Conservation (phyloP, 352 stramenopile genomes). For the Saprolegnia parasitica region DNA sequence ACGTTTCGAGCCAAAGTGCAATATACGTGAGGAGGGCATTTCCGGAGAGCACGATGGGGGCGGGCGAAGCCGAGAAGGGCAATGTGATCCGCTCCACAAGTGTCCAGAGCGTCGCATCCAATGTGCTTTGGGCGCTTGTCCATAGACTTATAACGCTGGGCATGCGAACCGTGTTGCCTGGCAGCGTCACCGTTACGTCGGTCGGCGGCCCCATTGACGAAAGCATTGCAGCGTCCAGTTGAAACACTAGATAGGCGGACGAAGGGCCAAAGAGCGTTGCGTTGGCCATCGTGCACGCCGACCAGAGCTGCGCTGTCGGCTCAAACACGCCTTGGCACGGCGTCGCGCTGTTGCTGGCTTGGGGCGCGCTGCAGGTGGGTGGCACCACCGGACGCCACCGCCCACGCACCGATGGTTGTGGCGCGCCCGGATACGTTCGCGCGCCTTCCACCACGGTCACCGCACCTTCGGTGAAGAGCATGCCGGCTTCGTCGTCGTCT, state of each 20-base stretch:
- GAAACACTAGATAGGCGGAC: conserved; percentile 5
- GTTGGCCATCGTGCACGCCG: not conserved
- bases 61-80: not conserved
- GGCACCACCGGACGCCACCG: not conserved
- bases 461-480: conserved; percentile 45
- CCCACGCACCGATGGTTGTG: conserved; percentile 24
- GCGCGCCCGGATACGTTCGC: conserved; percentile 39
- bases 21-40: not conserved
- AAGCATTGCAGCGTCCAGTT: not conserved
- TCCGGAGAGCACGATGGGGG: not conserved
- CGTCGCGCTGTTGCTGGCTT: not conserved
- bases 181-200: not conserved
- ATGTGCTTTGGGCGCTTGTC: conserved; percentile 2
- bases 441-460: conserved; percentile 54
- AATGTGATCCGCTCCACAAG: not conserved
- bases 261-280: conserved; percentile 9
- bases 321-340: conserved; percentile 6
- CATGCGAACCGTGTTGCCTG: not conserved
- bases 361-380: conserved; percentile 5
- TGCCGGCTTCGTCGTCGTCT: conserved; percentile 61
- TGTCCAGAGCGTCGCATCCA: conserved; percentile 3
- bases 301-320: not conserved
- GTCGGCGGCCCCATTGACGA: not conserved
- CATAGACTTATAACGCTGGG: conserved; percentile 6
- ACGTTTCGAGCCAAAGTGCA: conserved; percentile 39